These are phyloP conservation scores for Penicillium cataractarum DNA, from an alignment of 495 filamentous ascomycete species.

Conservation along the genomic window DNA sequence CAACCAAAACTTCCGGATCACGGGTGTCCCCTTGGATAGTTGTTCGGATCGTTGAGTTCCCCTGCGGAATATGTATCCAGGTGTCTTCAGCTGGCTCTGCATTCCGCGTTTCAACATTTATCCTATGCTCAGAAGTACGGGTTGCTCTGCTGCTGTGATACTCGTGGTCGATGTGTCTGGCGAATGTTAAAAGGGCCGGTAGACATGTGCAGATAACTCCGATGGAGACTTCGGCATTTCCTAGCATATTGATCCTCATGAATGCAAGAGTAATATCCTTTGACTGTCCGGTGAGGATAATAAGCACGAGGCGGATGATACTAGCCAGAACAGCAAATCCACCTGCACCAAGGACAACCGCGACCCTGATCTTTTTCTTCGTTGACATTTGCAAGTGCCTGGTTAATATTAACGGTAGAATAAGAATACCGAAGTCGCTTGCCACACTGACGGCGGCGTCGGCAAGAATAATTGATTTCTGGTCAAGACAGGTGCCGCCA, in stretches of 20 bases:
- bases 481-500: background rate
- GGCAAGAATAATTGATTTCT: background rate
- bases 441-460: background rate
- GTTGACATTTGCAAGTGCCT: constrained; percentile 36
- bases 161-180: no score
- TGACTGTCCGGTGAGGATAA: background rate
- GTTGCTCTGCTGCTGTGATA: no score
- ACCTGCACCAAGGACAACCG: constrained; percentile 41
- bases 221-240: constrained; percentile 23
- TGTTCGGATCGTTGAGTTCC: no score
- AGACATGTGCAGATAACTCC: no score
- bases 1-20: no score
- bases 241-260: background rate
- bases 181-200: no score
- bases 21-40: no score
- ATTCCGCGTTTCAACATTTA: no score
- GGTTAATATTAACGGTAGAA: constrained; percentile 24
- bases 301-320: constrained; percentile 38
- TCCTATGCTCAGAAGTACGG: no score
- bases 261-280: background rate
- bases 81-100: no score
- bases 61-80: no score
- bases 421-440: background rate
- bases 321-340: constrained; percentile 40
- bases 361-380: constrained; percentile 39